These are phyloP conservation scores for Trichoderma citrinoviride DNA, from an alignment of 2,329 filamentous ascomycete genomes.

Conservation along the genomic window DNA sequence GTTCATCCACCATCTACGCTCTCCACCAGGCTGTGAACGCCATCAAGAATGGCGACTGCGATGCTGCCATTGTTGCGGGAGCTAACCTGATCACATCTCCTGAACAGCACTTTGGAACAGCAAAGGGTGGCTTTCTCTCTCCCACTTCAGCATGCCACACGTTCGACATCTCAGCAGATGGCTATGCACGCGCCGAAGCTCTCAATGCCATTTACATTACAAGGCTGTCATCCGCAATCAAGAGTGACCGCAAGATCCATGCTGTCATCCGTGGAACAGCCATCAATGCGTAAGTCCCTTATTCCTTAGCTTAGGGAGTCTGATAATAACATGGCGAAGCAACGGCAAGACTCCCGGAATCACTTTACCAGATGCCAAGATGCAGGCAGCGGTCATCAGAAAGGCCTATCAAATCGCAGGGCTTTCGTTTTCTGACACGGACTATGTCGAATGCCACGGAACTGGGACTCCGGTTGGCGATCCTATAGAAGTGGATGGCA, in stretches of 20 bases:
- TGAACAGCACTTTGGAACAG: conserved; percentile 24
- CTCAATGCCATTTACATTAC: conserved; percentile 34
- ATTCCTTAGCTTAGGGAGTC: too few relatives aligned
- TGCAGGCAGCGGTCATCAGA: conserved; percentile 39
- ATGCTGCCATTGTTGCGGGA: conserved; percentile 36
- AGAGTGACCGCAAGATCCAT: conserved; percentile 25
- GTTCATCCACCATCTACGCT: conserved; percentile 35
- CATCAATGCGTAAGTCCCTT: conserved; percentile 17
- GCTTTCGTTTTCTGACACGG: conserved; percentile 17
- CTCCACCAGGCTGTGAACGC: conserved; percentile 28
- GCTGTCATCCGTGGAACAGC: conserved; percentile 25
- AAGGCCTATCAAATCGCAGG: conserved; percentile 12
- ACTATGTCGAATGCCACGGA: conserved; percentile 47
- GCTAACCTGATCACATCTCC: conserved; percentile 34
- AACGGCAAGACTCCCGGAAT: conserved; percentile 29
- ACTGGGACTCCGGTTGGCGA: conserved; percentile 54
- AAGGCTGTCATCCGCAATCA: conserved; percentile 30
- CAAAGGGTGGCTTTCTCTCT: conserved; percentile 25
- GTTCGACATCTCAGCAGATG: conserved; percentile 35
- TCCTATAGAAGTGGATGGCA: conserved; percentile 49
- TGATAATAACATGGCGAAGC: neutral
- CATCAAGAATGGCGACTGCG: conserved; percentile 35
- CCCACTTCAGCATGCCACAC: conserved; percentile 29
- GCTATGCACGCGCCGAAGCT: conserved; percentile 36
- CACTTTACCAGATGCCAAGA: conserved; percentile 27